These are phyloP conservation scores for Diaporthe vaccinii DNA, from an alignment of 2,329 filamentous ascomycete genomes.

Conservation along the genomic window DNA sequence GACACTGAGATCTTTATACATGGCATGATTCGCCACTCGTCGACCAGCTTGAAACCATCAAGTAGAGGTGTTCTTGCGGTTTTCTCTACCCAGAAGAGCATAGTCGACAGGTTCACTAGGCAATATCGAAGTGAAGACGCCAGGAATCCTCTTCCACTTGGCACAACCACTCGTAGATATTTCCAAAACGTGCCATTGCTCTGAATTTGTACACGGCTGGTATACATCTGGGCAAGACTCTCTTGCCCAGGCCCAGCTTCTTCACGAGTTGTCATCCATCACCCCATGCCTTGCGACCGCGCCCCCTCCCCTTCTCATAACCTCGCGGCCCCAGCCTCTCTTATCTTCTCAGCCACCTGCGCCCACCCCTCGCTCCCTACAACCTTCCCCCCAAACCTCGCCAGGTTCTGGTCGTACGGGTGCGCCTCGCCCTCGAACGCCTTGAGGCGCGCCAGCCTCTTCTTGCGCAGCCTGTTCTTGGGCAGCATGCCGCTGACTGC, in stretches of 20 bases:
- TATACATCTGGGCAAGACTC: not conserved
- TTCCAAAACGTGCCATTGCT: not conserved
- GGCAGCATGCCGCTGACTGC: slow-evolving; percentile 98
- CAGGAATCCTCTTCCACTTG: not conserved
- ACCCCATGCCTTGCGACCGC: not conserved
- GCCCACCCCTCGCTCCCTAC: slow-evolving; percentile 69
- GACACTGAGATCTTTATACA: not conserved
- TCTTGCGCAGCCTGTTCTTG: slow-evolving; percentile 93
- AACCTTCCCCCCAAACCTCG: slow-evolving; percentile 75
- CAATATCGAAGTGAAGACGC: not conserved
- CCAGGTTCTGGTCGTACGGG: slow-evolving; percentile 90
- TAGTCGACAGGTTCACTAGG: not conserved
- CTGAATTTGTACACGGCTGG: slow-evolving; percentile 13
- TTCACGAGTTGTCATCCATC: not conserved
- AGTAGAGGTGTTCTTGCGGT: not conserved
- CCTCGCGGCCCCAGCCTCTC: slow-evolving; percentile 63
- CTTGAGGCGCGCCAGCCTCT: slow-evolving; percentile 89
- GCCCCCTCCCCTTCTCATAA: slow-evolving; percentile 52
- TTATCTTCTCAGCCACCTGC: slow-evolving; percentile 63
- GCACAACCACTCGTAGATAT: not conserved
- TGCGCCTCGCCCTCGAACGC: slow-evolving; percentile 94
- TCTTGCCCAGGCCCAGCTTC: not conserved
- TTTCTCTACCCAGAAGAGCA: not conserved
- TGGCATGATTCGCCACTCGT: not conserved
- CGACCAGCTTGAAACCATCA: too few species aligned